These are phyloP conservation scores for Corymbia maculata DNA, from an alignment of 345 rosid genomes.

Conservation along the genomic window DNA sequence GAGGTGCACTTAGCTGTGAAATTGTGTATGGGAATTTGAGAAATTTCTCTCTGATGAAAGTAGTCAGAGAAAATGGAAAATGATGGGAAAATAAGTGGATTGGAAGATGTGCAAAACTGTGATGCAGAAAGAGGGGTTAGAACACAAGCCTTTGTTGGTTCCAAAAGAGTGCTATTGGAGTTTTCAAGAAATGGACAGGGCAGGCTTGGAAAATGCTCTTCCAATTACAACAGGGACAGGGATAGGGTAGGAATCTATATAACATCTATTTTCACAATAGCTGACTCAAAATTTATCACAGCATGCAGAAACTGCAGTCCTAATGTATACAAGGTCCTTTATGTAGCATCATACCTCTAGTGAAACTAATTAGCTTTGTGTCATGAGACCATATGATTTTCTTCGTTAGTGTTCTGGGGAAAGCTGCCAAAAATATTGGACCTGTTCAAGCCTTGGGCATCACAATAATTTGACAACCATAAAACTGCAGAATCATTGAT, in stretches of 20 bases:
- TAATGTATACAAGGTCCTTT: background rate
- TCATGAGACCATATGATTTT: background rate
- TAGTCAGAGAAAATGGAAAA: background rate
- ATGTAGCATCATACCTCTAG: background rate
- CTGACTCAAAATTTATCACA: background rate
- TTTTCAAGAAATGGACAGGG: background rate
- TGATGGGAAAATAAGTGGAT: background rate
- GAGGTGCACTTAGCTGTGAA: background rate
- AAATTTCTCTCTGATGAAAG: background rate
- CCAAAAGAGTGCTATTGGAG: background rate
- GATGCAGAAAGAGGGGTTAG: background rate
- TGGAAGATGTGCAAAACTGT: background rate
- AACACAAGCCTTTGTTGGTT: background rate
- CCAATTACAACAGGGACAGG: background rate
- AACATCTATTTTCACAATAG: background rate
- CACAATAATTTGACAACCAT: slow-evolving; percentile 31
- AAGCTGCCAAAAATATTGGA: slow-evolving; percentile 12
- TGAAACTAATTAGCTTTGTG: background rate
- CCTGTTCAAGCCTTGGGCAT: slow-evolving; percentile 9
- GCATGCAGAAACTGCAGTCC: background rate
- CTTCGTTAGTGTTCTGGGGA: background rate
- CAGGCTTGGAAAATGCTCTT: background rate
- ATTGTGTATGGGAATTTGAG: background rate
- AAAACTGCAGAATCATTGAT: slow-evolving; percentile 24
- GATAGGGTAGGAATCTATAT: background rate